These are phyloP conservation scores for Tritrichomonas musculus DNA, from an alignment of 208 protist genomes.

Conservation along the genomic window DNA sequence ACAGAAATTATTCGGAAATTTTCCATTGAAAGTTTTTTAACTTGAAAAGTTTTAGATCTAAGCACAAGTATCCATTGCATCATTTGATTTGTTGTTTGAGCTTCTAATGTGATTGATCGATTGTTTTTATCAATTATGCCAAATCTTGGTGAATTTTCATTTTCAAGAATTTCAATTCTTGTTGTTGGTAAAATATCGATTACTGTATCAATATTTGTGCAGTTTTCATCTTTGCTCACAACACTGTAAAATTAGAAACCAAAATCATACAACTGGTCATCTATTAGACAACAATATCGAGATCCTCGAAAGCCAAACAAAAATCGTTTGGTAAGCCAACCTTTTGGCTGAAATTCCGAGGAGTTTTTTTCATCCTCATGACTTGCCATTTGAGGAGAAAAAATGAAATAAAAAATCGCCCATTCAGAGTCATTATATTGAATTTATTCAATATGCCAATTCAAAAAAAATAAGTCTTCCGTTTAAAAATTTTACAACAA, in stretches of 20 bases:
- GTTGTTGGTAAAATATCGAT: not conserved
- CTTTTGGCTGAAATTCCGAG: no score
- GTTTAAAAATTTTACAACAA: no score
- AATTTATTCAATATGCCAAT: no score
- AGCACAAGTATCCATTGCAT: not conserved
- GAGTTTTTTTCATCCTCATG: no score
- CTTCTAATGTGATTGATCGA: not conserved
- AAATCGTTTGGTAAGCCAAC: no score
- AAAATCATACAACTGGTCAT: not conserved
- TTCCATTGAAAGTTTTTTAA: slow-evolving; percentile 37
- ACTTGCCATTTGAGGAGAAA: no score
- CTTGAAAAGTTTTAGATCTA: not conserved
- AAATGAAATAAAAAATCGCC: no score
- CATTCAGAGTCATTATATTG: no score
- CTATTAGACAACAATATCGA: not conserved
- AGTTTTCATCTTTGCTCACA: not conserved
- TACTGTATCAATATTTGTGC: slow-evolving; percentile 2
- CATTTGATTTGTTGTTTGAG: not conserved
- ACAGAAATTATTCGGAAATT: slow-evolving; percentile 61
- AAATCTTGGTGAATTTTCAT: not conserved
- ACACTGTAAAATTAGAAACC: not conserved
- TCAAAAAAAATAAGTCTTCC: no score
- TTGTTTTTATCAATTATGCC: not conserved
- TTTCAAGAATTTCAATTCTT: not conserved
- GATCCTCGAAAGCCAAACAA: no score